These are phyloP conservation scores for Cytospora leucostoma DNA, from an alignment of 2,329 filamentous ascomycete species.

Conservation along the genomic window DNA sequence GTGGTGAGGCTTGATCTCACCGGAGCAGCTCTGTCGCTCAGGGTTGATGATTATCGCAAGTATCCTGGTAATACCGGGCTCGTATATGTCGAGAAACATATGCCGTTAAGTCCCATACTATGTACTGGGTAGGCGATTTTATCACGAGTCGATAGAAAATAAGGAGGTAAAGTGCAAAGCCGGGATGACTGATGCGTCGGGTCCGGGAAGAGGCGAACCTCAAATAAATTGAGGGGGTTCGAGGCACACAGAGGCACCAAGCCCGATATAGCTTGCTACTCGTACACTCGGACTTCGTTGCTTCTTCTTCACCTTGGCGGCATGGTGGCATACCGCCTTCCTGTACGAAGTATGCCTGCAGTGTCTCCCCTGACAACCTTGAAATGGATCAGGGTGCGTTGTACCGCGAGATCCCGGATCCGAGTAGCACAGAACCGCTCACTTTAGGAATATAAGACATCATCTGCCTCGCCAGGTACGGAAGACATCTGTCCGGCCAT, in stretches of 20 bases:
- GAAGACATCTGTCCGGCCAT: not conserved
- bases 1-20: not conserved
- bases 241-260: too few relatives aligned
- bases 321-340: too few relatives aligned
- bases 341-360: too few relatives aligned
- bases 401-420: not conserved
- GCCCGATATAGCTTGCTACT: too few relatives aligned
- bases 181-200: not conserved
- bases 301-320: too few relatives aligned
- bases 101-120: not conserved
- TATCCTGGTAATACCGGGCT: not conserved
- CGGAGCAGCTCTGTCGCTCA: not conserved
- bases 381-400: not conserved
- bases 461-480: too few relatives aligned
- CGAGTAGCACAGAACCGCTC: too few relatives aligned
- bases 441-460: too few relatives aligned
- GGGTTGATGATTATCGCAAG: not conserved
- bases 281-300: too few relatives aligned
- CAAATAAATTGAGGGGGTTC: not conserved
- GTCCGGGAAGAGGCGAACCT: not conserved
- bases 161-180: not conserved
- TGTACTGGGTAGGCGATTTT: too few relatives aligned
- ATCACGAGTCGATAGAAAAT: not conserved
- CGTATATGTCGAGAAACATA: not conserved
- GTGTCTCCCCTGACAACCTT: not conserved